A percentile compares a stretch with the other conserved stretches of the same genome.
Evolutionary conservation across 164 flowering plant species (phyloP).

Genomic region (Cinnamomum micranthum): DNA sequence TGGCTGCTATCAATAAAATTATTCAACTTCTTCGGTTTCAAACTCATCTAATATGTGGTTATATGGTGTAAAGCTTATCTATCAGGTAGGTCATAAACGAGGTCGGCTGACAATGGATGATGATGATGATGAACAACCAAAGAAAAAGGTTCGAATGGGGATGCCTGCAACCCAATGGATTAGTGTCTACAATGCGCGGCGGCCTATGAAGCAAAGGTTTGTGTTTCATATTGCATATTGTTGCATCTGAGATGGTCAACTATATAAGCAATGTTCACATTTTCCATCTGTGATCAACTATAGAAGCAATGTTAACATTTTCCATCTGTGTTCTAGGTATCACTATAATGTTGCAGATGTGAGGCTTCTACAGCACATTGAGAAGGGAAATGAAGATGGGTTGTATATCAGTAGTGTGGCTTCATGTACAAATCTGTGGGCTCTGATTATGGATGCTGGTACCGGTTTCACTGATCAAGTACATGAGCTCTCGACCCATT

Average conservation of each 20-base stretch:
- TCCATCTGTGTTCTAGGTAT: slow-evolving; percentile 45
- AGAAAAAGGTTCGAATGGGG: slow-evolving; percentile 86
- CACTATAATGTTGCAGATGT: slow-evolving; percentile 85
- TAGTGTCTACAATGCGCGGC: slow-evolving; percentile 77
- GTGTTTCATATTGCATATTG: background rate
- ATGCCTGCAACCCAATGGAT: slow-evolving; percentile 98
- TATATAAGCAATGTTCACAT: too few relatives aligned
- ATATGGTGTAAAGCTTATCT: slow-evolving; percentile 53
- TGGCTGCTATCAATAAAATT: too few relatives aligned
- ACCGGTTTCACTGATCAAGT: slow-evolving; percentile 84
- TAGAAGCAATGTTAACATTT: too few relatives aligned
- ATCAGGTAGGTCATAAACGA: slow-evolving; percentile 93
- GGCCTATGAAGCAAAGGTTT: slow-evolving; percentile 94
- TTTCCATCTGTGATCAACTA: too few relatives aligned
- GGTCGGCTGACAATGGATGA: slow-evolving; percentile 73
- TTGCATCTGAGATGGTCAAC: too few relatives aligned
- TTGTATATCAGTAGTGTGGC: slow-evolving; percentile 83
- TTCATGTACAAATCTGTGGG: slow-evolving; percentile 81
- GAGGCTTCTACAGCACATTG: slow-evolving; percentile 83
- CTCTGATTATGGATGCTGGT: slow-evolving; percentile 96
- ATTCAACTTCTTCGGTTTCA: background rate
- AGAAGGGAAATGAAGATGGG: slow-evolving; percentile 87
- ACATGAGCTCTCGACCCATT: slow-evolving; percentile 66
- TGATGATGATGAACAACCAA: slow-evolving; percentile 85
- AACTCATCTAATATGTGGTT: slow-evolving; percentile 11